Evolutionary conservation across 371 early-diverging fungal genomes (phyloP), one percentile per base, ranked within the genome.

Genomic region (Mortierella sp.): DNA sequence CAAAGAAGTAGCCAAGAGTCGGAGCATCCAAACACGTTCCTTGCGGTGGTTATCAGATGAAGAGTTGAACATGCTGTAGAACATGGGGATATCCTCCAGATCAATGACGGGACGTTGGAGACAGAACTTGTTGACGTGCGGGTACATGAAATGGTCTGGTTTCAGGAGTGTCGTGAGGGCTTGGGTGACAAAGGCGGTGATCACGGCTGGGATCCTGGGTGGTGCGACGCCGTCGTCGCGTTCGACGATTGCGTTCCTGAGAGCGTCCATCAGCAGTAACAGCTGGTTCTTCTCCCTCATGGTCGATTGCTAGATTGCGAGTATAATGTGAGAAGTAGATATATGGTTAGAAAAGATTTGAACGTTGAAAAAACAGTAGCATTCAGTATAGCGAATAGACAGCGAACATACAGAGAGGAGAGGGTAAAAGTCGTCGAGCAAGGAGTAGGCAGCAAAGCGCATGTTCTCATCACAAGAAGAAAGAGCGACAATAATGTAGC

Each of bases 61-160:
- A 4, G 96, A 93, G 76, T 92, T 92, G 84, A 97, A 95, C 76
- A 96, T 79, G 51, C 84, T 89, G 56, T 94, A 94, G 87, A 96
- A 96, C 91, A 96, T 91, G 8, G 97, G 97, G 6, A 96, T 90
- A 88, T 96, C 95, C 83, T 94, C 91, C 54, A 95, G 84, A 83
- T 96, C 96, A 41, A 97, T 89, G 4, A 91, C 81, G 6, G 96
- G 93, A 29, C 94, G 89, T 78, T 94, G 93, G 43, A 96, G 85
- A 41, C 96, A 89, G 89, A 95, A 97, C 72, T 89, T 90, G 68
- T 96, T 91, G 65, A 97, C 89, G 56, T 92, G 90, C 44, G 95
- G 92, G 85, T 94, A 94, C 94, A 97, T 93, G 72, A 91, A 92
- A 74, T 93, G 93, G 18, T 93, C 95, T 8, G 97, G 97, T 68